Percentiles rank a stretch among this genome's conserved stretches.
Evolutionary conservation across 495 filamentous ascomycete genomes (phyloP).

Genomic region (Acidiella bohemica): DNA sequence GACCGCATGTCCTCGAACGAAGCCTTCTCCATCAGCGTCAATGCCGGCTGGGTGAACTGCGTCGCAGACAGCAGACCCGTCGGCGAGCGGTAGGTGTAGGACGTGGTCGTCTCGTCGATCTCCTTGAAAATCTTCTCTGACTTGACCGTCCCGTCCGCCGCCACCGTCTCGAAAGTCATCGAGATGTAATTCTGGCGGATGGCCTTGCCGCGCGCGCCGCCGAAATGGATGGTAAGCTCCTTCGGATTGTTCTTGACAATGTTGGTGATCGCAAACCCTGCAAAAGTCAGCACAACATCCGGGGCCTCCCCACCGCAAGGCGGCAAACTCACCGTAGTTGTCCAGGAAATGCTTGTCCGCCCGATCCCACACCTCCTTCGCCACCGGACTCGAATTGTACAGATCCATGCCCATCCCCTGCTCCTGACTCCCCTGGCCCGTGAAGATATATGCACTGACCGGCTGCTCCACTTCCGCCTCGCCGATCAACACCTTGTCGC

Average conservation of each 20-base stretch:
- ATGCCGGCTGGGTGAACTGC: conserved; percentile 93
- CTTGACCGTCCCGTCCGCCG: conserved; percentile 78
- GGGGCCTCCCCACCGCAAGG: background rate
- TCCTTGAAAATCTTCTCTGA: conserved; percentile 99
- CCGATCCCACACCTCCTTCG: conserved; percentile 94
- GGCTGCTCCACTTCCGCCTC: conserved; percentile 98
- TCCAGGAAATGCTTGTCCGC: conserved; percentile 97
- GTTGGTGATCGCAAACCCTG: conserved; percentile 88
- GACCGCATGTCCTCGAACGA: conserved; percentile 98
- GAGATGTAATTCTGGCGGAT: conserved; percentile 99
- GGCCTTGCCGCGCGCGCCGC: conserved; percentile 87
- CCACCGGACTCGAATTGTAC: conserved; percentile 80
- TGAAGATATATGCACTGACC: conserved; percentile 95
- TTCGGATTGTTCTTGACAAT: conserved; percentile 99
- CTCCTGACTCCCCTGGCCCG: conserved; percentile 93
- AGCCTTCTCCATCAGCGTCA: conserved; percentile 99
- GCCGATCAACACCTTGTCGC: conserved; percentile 86
- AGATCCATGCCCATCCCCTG: conserved; percentile 99
- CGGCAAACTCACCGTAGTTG: conserved; percentile 65
- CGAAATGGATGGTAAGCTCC: conserved; percentile 97
- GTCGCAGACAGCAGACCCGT: conserved; percentile 92
- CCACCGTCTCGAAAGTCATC: conserved; percentile 97
- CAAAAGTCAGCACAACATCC: conserved; percentile 37
- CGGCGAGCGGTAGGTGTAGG: conserved; percentile 92
- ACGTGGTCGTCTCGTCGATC: conserved; percentile 76